Evolutionary conservation across 2,329 filamentous ascomycete species (phyloP).

Genomic region (Aspergillus puulaauensis): DNA sequence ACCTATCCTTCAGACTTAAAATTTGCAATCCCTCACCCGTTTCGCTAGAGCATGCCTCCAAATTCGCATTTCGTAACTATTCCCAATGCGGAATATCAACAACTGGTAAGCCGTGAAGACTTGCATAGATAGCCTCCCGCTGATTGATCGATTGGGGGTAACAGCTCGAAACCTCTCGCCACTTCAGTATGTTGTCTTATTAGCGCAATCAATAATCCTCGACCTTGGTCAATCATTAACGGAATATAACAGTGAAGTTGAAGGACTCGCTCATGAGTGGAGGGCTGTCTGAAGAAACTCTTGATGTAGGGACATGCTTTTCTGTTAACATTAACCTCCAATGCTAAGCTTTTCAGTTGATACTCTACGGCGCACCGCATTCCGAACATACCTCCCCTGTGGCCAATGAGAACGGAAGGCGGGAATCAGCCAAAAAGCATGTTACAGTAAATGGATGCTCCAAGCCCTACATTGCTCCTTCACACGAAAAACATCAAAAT

Average conservation of each 20-base stretch:
- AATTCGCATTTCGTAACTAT: conserved; percentile 52
- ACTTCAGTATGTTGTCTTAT: conserved; percentile 14
- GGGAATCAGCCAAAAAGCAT: neutral
- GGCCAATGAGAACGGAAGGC: neutral
- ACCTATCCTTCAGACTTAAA: neutral
- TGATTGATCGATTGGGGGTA: neutral
- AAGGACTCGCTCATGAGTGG: conserved; percentile 51
- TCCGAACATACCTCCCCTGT: neutral
- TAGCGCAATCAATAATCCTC: neutral
- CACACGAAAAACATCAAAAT: neutral
- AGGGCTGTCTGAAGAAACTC: conserved; percentile 50
- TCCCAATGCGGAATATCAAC: conserved; percentile 61
- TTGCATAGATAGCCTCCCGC: neutral
- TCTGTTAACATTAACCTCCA: conserved; percentile 1
- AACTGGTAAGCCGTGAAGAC: conserved; percentile 46
- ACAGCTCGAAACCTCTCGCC: conserved; percentile 19
- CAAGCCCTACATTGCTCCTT: neutral
- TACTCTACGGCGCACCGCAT: conserved; percentile 18
- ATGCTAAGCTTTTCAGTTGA: conserved; percentile 20
- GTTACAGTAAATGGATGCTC: neutral
- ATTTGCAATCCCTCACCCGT: neutral
- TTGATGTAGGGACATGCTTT: conserved; percentile 41
- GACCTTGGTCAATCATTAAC: conserved; percentile 1
- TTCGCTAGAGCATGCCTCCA: conserved; percentile 35
- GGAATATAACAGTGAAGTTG: conserved; percentile 42